These are phyloP conservation scores for Agaricales sp. DNA, from an alignment of 1,284 basidiomycete genomes.

Conservation along the genomic window DNA sequence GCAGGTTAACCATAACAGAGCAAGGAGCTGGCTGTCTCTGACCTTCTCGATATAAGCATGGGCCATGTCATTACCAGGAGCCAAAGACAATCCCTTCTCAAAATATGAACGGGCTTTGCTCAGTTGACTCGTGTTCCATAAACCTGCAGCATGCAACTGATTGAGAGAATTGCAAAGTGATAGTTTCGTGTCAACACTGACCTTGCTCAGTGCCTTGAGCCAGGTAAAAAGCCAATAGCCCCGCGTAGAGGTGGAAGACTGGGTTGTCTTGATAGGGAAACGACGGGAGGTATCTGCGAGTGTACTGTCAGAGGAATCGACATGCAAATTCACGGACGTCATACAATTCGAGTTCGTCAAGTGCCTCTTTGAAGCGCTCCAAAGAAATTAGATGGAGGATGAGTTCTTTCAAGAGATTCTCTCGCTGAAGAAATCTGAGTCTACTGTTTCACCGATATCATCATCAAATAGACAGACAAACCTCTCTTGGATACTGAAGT, in stretches of 20 bases:
- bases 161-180: not conserved
- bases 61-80: conserved; percentile 46
- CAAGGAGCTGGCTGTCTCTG: not conserved
- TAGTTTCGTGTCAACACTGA: not conserved
- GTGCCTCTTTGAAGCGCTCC: conserved; percentile 52
- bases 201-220: conserved; percentile 25
- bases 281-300: conserved; percentile 65
- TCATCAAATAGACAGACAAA: conserved; percentile 22
- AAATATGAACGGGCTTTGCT: conserved; percentile 56
- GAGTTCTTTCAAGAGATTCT: conserved; percentile 65
- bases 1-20: not conserved
- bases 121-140: conserved; percentile 28
- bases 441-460: not conserved
- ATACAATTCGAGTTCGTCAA: conserved; percentile 81
- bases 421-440: conserved; percentile 38
- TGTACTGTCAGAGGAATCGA: too few relatives aligned
- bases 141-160: conserved; percentile 4
- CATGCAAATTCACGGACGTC: too few relatives aligned
- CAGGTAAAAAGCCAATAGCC: conserved; percentile 56
- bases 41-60: conserved; percentile 45
- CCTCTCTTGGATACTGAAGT: conserved; percentile 54
- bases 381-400: conserved; percentile 54
- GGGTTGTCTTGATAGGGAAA: conserved; percentile 80
- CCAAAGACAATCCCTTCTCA: conserved; percentile 47
- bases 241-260: conserved; percentile 73